Evolutionary conservation across 2,329 filamentous ascomycete genomes (phyloP), one percentile per base, ranked within the genome.

Genomic region (Colletotrichum sp.): DNA sequence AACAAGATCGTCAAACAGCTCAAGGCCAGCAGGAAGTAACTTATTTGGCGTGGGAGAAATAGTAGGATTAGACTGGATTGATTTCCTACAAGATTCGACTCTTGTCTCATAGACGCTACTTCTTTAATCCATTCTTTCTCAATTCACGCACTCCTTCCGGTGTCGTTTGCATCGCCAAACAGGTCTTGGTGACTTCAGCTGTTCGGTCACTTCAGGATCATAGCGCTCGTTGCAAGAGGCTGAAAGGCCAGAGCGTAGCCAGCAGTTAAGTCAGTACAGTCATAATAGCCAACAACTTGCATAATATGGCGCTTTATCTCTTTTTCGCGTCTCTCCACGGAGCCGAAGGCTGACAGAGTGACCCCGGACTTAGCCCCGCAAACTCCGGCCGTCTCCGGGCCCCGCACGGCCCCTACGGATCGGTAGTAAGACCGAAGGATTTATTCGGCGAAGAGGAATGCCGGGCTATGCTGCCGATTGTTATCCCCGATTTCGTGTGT

Each of bases 1-100:
- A 85, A 85, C 26, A 77, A 81, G 9, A 67, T 86, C 10, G 67
- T 85, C 5, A 80, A 78, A 67, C 81, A 81, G 36, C 82, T 85
- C 24, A 77, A 77, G 60, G 28, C 24, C 3, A 32, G 39, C 13
- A 67, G 49, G 16, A 68, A 36, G 21, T 70, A 69, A 18, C 30
- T 13, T n/a, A 13, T n/a, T n/a, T 9, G 7, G 16, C 28, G 2
- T 60, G 57, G 9, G 26, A 30, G 3, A 0, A 13, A 18, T n/a
- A 24, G 9, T 13, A 34, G n/a, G 30, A 63, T 36, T 21, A 4
- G 10, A 0, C n/a, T 52, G 6, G 44, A 21, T 13, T 52, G 6
- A 21, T 52, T 21, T 3, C n/a, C n/a, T 21, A 49, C 9, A 4
- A 49, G 18, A 0, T 12, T 12, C n/a, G 4, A 13, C n/a, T 21